These are phyloP conservation scores for Anacardium occidentale DNA, from an alignment of 345 rosid genomes.

Conservation along the genomic window DNA sequence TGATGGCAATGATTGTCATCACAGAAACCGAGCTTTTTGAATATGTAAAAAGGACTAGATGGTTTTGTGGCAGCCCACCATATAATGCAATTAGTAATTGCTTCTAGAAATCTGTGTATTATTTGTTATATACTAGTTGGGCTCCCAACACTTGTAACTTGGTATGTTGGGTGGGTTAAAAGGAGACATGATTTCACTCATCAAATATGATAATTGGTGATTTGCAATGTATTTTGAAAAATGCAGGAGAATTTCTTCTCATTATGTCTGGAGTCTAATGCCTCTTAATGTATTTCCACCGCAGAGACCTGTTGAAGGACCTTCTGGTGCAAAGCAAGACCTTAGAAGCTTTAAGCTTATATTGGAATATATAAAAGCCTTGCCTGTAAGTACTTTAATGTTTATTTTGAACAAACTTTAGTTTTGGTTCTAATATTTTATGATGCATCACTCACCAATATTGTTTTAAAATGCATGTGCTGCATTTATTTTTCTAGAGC, in stretches of 20 bases:
- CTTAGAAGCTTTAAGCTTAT: conserved; percentile 80
- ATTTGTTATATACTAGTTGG: not conserved
- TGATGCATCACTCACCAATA: not conserved
- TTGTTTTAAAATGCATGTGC: not conserved
- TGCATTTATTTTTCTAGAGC: not conserved
- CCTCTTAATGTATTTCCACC: conserved; percentile 22
- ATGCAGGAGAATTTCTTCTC: not conserved
- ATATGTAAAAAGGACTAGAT: not conserved
- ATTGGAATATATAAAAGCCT: conserved; percentile 84
- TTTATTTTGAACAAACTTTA: conserved; percentile 1
- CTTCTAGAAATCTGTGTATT: not conserved
- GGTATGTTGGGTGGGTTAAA: not conserved
- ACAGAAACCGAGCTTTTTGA: not conserved
- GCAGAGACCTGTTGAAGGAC: conserved; percentile 70
- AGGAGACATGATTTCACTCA: not conserved
- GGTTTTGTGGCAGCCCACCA: not conserved
- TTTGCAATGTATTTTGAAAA: not conserved
- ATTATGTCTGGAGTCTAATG: not conserved
- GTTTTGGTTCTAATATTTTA: not conserved
- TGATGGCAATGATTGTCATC: not conserved
- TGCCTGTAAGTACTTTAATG: conserved; percentile 63
- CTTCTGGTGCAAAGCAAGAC: conserved; percentile 63
- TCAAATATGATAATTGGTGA: not conserved
- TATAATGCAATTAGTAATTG: not conserved
- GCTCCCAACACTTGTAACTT: not conserved